Base-by-base conservation (phyloP, 2,329 filamentous ascomycete species). In the Calonectria leucothoes region DNA sequence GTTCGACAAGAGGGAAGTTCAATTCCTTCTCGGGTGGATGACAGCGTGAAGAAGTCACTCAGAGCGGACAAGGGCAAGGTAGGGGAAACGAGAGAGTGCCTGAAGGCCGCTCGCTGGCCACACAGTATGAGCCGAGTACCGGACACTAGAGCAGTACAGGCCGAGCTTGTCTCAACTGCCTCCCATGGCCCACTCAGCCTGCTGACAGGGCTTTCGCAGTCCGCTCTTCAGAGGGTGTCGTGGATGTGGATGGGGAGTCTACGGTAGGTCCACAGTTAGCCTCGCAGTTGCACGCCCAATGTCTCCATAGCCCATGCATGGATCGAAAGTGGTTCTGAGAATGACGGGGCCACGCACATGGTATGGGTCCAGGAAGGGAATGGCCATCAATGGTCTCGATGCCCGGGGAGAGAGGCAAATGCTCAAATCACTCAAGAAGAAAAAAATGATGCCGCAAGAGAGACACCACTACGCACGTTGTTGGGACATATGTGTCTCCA, bases 121-220 rank as follows among this genome's bases (percentile, higher is more conserved):
- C 79, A 81, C 78, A 78, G 77, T 79, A 80, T 66, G 72, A 67
- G 72, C 72, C 72, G 65, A 70, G 67, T 65, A 67, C 69, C 74
- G 65, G 70, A 68, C 73, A 75, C 79, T 81, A 80, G 66, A 33
- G 77, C 77, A 76, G 66, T 73, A 69, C 78, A 74, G 74, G 75
- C 57, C 73, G 55, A 80, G 76, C 74, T 66, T 71, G 75, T 81
- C 74, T 81, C 70, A 76, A 78, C 68, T 72, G 74, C 75, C 77
- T 77, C 74, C 74, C 73, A 79, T 78, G 75, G 76, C 78, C 79
- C 79, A 80, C 79, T 69, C 64, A 72, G 71, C 72, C 73, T 66
- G 73, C 77, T 79, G 79, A 72, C 79, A 78, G 79, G 79, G 78
- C 71, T 69, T 70, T 55, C 72, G 61, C 45, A 52, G 45, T 45